Percentiles rank a stretch among this genome's conserved stretches.
Conservation (phyloP, 768 basidiomycete species). For the Kwoniella europaea region DNA sequence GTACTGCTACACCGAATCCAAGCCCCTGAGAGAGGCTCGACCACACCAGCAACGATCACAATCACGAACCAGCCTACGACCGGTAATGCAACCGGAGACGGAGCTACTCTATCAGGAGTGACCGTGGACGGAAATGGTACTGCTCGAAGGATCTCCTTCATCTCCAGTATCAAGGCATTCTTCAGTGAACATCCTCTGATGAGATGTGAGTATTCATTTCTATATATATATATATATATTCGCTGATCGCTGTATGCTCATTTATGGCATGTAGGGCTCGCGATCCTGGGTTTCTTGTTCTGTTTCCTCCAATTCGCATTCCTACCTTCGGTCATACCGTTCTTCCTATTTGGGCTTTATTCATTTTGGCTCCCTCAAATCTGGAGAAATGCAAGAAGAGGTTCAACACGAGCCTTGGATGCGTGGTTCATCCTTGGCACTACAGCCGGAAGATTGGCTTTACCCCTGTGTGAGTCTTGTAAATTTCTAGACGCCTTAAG, state of each 20-base stretch:
- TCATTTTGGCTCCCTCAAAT: conserved; percentile 89
- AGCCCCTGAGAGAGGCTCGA: conserved; percentile 60
- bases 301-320: conserved; percentile 72
- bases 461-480: conserved; percentile 71
- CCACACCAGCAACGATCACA: conserved; percentile 23
- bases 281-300: conserved; percentile 72
- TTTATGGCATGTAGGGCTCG: conserved; percentile 58
- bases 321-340: conserved; percentile 68
- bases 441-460: conserved; percentile 71
- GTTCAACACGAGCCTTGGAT: conserved; percentile 71
- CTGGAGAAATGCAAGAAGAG: conserved; percentile 72
- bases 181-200: conserved; percentile 24
- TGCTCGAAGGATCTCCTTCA: conserved; percentile 9
- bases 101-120: neutral
- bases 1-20: conserved; percentile 81
- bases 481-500: too few relatives aligned
- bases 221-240: neutral
- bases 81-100: neutral
- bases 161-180: conserved; percentile 21
- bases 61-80: neutral
- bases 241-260: neutral
- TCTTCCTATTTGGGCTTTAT: conserved; percentile 71
- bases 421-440: conserved; percentile 78
- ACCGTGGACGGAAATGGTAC: conserved; percentile 5
- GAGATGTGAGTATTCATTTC: conserved; percentile 22